Percentiles rank a stretch among this genome's conserved stretches.
phyloP scores from a whole-genome alignment of 228 moss, liverwort and hornwort genomes.

The Sphagnum fallax region DNA sequence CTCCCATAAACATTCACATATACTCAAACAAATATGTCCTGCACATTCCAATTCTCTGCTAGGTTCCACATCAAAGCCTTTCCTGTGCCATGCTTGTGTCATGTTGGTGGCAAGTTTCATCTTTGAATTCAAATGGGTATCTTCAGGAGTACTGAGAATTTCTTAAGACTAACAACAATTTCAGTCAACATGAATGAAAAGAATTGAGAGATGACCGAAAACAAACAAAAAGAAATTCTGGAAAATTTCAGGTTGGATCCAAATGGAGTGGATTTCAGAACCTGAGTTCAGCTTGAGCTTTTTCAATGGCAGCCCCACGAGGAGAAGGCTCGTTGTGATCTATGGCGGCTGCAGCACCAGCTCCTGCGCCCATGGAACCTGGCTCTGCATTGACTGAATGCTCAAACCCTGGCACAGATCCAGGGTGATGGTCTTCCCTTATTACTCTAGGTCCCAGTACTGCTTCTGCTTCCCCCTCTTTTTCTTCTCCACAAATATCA shows the following conservation, averaged over 20 bases:
- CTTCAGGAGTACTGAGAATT: conserved; percentile 31
- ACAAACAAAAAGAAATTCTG: too few species aligned
- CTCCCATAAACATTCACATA: too few species aligned
- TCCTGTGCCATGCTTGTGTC: too few species aligned
- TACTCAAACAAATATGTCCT: too few species aligned
- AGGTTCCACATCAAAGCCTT: too few species aligned
- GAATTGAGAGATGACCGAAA: too few species aligned
- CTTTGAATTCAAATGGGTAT: conserved; percentile 7
- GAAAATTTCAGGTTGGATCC: too few species aligned
- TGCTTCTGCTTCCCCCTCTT: conserved; percentile 30
- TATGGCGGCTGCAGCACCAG: conserved; percentile 91
- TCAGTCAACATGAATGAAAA: too few species aligned
- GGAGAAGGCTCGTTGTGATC: conserved; percentile 71
- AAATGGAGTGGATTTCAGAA: conserved; percentile 34
- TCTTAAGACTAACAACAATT: too few species aligned
- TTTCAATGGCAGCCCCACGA: conserved; percentile 62
- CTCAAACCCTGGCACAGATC: conserved; percentile 58
- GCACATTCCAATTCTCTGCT: too few species aligned
- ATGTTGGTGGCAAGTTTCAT: too few species aligned
- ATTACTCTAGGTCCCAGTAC: conserved; percentile 66
- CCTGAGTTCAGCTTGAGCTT: conserved; percentile 83
- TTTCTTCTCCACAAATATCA: not conserved
- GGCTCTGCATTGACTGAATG: conserved; percentile 69
- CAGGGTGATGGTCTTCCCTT: conserved; percentile 67
- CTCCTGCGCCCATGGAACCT: conserved; percentile 98